phyloP scores from a whole-genome alignment of 108 stramenopile species.

The Hondaea fermentalgiana region DNA sequence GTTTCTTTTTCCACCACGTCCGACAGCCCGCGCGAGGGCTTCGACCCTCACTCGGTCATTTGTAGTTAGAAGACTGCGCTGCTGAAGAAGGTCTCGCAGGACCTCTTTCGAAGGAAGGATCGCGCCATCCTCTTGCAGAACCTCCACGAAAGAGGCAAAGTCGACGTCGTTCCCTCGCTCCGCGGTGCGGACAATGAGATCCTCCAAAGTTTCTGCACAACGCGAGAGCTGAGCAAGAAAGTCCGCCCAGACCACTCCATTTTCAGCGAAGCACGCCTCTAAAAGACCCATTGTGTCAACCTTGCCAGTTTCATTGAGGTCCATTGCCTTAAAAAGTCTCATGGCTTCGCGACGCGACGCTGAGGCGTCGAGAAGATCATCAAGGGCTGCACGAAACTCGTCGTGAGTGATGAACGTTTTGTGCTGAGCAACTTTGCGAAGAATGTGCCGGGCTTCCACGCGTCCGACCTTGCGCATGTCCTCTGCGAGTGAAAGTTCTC shows the following conservation, averaged over 20 bases:
- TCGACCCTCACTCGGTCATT: too few relatives aligned
- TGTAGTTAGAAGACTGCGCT: too few relatives aligned
- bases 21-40: too few relatives aligned
- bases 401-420: background rate
- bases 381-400: background rate
- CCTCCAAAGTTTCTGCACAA: background rate
- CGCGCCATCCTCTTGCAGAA: too few relatives aligned
- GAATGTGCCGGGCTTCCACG: background rate
- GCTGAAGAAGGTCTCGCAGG: too few relatives aligned
- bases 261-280: background rate
- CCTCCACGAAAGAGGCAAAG: too few relatives aligned
- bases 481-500: background rate
- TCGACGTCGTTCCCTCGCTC: too few relatives aligned
- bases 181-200: too few relatives aligned
- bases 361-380: background rate
- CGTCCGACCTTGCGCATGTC: background rate
- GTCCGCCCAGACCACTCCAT: background rate
- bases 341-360: background rate
- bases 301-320: background rate
- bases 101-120: too few relatives aligned
- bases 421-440: background rate
- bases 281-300: background rate
- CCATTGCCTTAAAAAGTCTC: background rate
- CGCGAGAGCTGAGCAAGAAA: background rate
- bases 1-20: too few relatives aligned